These are phyloP conservation scores for Pseudonitzschia multiseries DNA, from an alignment of 108 stramenopile genomes.

Conservation along the genomic window DNA sequence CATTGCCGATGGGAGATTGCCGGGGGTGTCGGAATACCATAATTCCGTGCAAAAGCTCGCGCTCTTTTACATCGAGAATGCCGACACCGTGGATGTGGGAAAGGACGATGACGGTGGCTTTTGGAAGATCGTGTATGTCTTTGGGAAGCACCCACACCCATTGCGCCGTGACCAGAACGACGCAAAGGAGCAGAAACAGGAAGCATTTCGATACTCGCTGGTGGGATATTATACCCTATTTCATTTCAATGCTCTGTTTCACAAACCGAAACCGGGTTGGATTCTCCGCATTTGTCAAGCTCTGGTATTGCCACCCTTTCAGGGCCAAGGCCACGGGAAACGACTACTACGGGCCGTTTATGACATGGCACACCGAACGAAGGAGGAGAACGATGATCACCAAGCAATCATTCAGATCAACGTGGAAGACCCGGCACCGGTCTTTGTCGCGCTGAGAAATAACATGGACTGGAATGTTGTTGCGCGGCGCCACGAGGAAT, in stretches of 20 bases:
- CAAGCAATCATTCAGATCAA: conserved; percentile 58
- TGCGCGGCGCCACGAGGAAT: background rate
- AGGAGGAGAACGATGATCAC: background rate
- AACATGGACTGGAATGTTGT: conserved; percentile 45
- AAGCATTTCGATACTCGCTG: conserved; percentile 46
- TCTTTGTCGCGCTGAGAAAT: conserved; percentile 63
- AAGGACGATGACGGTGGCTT: conserved; percentile 36
- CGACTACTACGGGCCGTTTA: conserved; percentile 52
- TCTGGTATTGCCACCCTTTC: conserved; percentile 72
- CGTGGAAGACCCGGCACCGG: conserved; percentile 79
- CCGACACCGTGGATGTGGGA: conserved; percentile 58
- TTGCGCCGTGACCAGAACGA: background rate
- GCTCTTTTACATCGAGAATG: conserved; percentile 79
- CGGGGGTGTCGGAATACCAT: conserved; percentile 52
- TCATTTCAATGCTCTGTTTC: conserved; percentile 76
- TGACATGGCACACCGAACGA: conserved; percentile 31
- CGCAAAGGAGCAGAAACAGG: background rate
- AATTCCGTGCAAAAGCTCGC: conserved; percentile 62
- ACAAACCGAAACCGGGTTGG: conserved; percentile 72
- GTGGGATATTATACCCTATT: conserved; percentile 75
- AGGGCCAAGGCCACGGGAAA: conserved; percentile 81
- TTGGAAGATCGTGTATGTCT: conserved; percentile 80
- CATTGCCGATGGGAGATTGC: conserved; percentile 53
- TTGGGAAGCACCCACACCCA: conserved; percentile 34
- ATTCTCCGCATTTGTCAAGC: conserved; percentile 75